A percentile compares a stretch with the other conserved stretches of the same genome.
These are phyloP conservation scores for Aspergillus sp. DNA, from an alignment of 2,329 filamentous ascomycete genomes.

Conservation along the genomic window DNA sequence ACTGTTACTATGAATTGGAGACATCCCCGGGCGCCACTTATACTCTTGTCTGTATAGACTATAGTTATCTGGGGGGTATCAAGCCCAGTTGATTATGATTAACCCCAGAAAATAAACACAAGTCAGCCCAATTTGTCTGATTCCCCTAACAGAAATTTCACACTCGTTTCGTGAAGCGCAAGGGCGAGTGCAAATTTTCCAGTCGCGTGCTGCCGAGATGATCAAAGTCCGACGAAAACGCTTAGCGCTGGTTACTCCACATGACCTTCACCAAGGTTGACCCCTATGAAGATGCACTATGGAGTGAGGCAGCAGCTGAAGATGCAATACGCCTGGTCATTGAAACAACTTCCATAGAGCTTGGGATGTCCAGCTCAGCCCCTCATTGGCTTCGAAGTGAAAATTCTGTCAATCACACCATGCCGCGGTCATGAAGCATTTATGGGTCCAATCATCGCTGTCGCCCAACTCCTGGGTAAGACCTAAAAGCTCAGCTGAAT, in stretches of 20 bases:
- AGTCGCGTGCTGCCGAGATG: conserved; percentile 12
- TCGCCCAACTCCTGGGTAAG: not conserved
- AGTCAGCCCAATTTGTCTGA: not conserved
- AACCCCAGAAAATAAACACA: not conserved
- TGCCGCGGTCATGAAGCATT: not conserved
- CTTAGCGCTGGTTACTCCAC: conserved; percentile 8
- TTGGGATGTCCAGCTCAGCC: not conserved
- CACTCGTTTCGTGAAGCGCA: not conserved
- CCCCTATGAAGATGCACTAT: not conserved
- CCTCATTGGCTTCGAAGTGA: not conserved
- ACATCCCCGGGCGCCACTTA: not conserved
- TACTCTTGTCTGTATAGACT: not conserved
- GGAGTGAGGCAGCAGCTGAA: not conserved
- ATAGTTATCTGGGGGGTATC: not conserved
- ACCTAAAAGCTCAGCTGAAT: not conserved
- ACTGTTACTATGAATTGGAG: not conserved
- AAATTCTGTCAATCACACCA: conserved; percentile 7
- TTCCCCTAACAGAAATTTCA: not conserved
- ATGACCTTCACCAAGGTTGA: conserved; percentile 1
- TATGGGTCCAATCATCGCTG: not conserved
- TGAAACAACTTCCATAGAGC: not conserved
- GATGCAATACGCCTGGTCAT: not conserved
- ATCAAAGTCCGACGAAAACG: conserved; percentile 3
- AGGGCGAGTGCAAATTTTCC: conserved; percentile 7
- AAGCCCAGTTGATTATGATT: not conserved